Percentiles rank a stretch among this genome's conserved stretches.
Evolutionary conservation across 2,329 filamentous ascomycete genomes (phyloP).

Genomic region (Colletotrichum sp.): DNA sequence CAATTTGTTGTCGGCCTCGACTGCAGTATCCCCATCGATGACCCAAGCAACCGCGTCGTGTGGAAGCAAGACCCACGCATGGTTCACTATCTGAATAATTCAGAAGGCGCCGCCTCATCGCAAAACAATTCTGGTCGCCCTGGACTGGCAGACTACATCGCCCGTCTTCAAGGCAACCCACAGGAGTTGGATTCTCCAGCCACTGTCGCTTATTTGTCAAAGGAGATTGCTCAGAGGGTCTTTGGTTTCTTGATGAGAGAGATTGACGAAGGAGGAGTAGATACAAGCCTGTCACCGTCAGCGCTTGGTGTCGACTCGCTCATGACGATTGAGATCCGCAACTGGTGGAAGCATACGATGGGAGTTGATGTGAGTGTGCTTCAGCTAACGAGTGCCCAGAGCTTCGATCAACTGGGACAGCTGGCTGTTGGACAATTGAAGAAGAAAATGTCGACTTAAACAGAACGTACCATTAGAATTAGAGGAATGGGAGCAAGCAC

Average conservation of each 20-base stretch:
- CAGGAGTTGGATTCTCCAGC: neutral
- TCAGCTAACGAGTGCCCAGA: neutral
- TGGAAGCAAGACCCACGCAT: constrained; percentile 6
- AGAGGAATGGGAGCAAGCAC: accelerated
- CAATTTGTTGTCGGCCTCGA: neutral
- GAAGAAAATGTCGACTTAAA: neutral
- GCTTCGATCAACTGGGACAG: constrained; percentile 1
- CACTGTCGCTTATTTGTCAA: neutral
- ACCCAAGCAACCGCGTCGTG: neutral
- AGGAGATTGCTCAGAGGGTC: neutral
- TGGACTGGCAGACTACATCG: neutral
- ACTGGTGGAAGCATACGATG: constrained; percentile 15
- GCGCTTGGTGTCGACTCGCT: constrained; percentile 17
- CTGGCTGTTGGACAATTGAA: neutral
- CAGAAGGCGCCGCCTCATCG: too few relatives aligned
- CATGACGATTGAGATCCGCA: constrained; percentile 19
- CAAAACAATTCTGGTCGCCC: neutral
- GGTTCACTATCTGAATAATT: neutral
- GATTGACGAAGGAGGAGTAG: neutral
- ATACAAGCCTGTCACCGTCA: neutral
- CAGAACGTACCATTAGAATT: accelerated
- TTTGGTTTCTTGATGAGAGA: neutral
- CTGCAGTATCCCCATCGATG: neutral
- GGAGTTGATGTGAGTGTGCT: neutral
- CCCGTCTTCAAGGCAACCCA: neutral